A percentile compares a stretch with the other conserved stretches of the same genome.
phyloP scores from a whole-genome alignment of 2,329 filamentous ascomycete genomes.

The Beauveria sp. region DNA sequence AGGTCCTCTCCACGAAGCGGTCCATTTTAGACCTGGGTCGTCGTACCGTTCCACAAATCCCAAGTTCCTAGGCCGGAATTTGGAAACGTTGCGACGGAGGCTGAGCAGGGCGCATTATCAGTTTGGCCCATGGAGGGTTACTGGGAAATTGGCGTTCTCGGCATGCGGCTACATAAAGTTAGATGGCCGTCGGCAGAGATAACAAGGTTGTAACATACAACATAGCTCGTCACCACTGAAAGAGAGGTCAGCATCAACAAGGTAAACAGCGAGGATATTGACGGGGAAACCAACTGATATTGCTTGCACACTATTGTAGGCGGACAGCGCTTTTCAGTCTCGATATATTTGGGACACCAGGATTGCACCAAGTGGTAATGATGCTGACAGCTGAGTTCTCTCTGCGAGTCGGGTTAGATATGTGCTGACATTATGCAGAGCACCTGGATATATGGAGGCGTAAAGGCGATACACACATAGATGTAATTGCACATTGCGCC shows the following conservation, averaged over 20 bases:
- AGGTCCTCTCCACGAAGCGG: neutral
- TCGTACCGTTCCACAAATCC: neutral
- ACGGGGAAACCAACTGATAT: constrained; percentile 29
- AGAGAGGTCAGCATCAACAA: constrained; percentile 17
- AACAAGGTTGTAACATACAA: constrained; percentile 26
- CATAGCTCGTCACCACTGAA: constrained; percentile 37
- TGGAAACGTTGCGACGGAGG: constrained; percentile 18
- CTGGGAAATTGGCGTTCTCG: constrained; percentile 32
- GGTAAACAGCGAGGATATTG: neutral
- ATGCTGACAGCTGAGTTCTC: constrained; percentile 43
- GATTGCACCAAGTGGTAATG: constrained; percentile 43
- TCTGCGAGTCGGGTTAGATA: constrained; percentile 24
- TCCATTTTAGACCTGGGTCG: neutral
- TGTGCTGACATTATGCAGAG: neutral
- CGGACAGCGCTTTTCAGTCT: constrained; percentile 34
- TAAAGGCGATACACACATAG: constrained; percentile 27
- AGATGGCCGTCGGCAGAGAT: constrained; percentile 15
- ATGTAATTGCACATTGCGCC: constrained; percentile 44
- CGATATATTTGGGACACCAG: constrained; percentile 38
- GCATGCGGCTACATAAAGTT: constrained; percentile 25
- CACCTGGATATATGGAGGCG: neutral
- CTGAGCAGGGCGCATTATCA: constrained; percentile 26
- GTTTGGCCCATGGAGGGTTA: constrained; percentile 30
- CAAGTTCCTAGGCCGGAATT: constrained; percentile 7
- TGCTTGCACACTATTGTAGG: constrained; percentile 37